Base-by-base conservation (phyloP, 345 rosid species). In the Noccaea bulbosa region DNA sequence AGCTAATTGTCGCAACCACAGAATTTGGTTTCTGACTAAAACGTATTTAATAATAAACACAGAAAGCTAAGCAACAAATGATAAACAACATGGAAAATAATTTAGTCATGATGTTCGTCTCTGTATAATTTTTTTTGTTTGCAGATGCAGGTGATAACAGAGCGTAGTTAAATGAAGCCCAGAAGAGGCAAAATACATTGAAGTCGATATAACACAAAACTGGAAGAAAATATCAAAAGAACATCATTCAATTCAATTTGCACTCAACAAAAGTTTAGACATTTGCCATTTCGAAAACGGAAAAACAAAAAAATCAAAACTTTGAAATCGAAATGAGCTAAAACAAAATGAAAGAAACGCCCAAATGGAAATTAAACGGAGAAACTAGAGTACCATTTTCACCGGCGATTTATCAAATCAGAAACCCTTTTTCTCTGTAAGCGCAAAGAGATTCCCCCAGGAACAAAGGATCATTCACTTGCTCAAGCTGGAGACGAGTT, bases 391-490 rank as follows among this genome's bases (percentile, higher is more conserved):
- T 76, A 76, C 79, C 79, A 76, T 76, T 49, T 14, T 55, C 27
- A 35, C 44, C n/a, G 59, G 65, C 53, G 79, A 62, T 17, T 39
- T 15, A 45, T 61, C 38, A 62, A 54, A 61, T 69, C 74, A 63
- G 59, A 68, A 54, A 67, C 46, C 74, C 79, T 70, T 79, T 81
- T 47, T 78, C 83, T 80, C 86, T 78, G 30, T 27, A 75, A 69
- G 78, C 38, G 82, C 30, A 39, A 56, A 32, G 35, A 57, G 70
- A 72, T 44, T 14, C 53, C 8, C 33, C 43, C 1, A 59, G 71
- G 52, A 54, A 50, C 68, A 20, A 63, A 65, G 20, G 51, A 82
- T 52, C 83, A 82, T 77, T 50, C 80, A 82, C 48, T 67, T 59
- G 56, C 79, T 50, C 58, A 45, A 70, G 69, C 70, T 55, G 54